phyloP scores from a whole-genome alignment of 352 stramenopile genomes.

The Phytophthora nicotianae region DNA sequence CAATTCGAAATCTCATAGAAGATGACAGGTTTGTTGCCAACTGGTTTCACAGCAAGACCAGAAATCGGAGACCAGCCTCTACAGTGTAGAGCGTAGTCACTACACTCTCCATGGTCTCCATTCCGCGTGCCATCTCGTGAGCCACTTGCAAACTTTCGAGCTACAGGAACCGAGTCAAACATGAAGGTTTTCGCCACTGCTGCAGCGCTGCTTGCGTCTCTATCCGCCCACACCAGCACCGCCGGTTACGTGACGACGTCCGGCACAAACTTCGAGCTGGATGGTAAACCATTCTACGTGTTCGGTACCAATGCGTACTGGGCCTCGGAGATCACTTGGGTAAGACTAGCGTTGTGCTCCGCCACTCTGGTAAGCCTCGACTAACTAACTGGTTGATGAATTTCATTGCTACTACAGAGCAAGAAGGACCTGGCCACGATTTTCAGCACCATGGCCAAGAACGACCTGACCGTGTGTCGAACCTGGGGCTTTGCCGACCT shows the following conservation, averaged over 20 bases:
- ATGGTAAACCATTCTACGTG: conserved; percentile 39
- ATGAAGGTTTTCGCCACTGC: conserved; percentile 34
- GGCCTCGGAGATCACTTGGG: conserved; percentile 37
- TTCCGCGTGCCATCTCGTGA: conserved; percentile 13
- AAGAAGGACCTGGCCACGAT: conserved; percentile 33
- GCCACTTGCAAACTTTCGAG: conserved; percentile 28
- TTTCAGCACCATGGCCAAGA: conserved; percentile 35
- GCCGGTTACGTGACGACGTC: conserved; percentile 40
- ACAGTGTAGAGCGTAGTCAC: too few relatives aligned
- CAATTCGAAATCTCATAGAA: background rate
- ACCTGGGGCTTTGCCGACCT: conserved; percentile 36
- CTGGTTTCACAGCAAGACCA: conserved; percentile 22
- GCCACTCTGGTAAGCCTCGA: background rate
- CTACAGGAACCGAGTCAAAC: conserved; percentile 4
- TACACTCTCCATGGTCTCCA: conserved; percentile 19
- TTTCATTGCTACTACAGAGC: conserved; percentile 11
- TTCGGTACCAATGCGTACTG: conserved; percentile 44
- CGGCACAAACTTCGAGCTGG: conserved; percentile 33
- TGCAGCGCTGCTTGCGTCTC: conserved; percentile 13
- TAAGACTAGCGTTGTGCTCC: conserved; percentile 7
- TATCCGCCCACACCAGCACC: conserved; percentile 8
- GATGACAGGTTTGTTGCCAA: conserved; percentile 4
- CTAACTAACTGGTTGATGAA: background rate
- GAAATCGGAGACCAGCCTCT: conserved; percentile 19
- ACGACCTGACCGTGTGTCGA: conserved; percentile 38